Conservation (phyloP, 208 protist species). For the Leptomonas seymouri region DNA sequence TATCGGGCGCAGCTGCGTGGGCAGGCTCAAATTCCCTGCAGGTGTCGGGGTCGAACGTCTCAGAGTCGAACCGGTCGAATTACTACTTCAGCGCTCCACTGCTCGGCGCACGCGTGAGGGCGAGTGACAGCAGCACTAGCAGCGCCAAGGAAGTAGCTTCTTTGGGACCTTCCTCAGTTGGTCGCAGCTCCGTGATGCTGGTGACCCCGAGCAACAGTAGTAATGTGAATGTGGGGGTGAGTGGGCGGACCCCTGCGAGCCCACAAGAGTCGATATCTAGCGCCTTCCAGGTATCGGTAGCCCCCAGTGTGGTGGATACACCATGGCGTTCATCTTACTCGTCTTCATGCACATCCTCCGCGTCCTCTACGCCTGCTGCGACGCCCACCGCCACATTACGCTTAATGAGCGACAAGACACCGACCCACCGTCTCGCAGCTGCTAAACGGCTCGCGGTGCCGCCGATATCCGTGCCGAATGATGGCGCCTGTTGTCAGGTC, state of each 20-base stretch:
- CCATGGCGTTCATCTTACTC: neutral
- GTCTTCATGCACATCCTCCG: neutral
- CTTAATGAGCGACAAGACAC: neutral
- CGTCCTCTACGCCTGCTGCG: neutral
- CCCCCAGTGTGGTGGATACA: neutral
- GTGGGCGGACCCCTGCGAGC: neutral
- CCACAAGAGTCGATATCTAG: neutral
- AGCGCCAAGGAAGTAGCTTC: neutral
- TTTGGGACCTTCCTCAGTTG: neutral
- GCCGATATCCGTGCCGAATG: neutral
- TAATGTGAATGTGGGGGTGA: neutral
- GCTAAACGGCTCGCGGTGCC: neutral
- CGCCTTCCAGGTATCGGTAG: neutral
- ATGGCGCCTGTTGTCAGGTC: neutral
- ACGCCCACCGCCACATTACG: constrained; percentile 7
- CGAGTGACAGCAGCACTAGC: neutral
- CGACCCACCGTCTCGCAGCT: neutral
- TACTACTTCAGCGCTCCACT: neutral
- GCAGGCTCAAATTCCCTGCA: neutral
- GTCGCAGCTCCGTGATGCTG: neutral
- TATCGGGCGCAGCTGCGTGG: too few species aligned
- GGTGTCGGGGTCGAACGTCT: neutral
- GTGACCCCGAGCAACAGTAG: neutral
- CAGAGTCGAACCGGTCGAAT: neutral
- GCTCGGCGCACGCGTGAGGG: neutral